A percentile compares a stretch with the other conserved stretches of the same genome.
Conservation (phyloP, 2,329 filamentous ascomycete species). For the Fusarium succisae region DNA sequence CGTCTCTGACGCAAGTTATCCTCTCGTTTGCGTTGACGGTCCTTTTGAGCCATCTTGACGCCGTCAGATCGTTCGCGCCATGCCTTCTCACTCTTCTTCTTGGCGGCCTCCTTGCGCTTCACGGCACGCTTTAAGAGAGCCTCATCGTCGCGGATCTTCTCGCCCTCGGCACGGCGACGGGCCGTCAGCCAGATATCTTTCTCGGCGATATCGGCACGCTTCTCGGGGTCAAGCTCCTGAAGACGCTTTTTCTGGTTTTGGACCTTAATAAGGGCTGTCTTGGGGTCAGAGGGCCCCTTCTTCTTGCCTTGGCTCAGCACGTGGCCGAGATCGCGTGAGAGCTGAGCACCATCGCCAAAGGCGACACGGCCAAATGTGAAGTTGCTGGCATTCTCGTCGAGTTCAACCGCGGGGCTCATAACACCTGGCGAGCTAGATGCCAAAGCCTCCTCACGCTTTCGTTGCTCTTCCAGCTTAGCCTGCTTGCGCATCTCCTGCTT, state of each 20-base stretch:
- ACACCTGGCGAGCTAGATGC: slow-evolving; percentile 70
- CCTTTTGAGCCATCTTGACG: slow-evolving; percentile 78
- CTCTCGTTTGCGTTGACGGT: slow-evolving; percentile 83
- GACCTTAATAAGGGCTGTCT: slow-evolving; percentile 84
- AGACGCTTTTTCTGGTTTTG: slow-evolving; percentile 88
- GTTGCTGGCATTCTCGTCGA: slow-evolving; percentile 66
- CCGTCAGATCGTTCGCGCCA: slow-evolving; percentile 80
- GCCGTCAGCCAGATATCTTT: slow-evolving; percentile 96
- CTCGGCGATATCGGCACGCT: slow-evolving; percentile 86
- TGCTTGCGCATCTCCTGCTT: slow-evolving; percentile 86
- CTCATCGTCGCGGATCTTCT: slow-evolving; percentile 88
- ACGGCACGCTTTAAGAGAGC: slow-evolving; percentile 90
- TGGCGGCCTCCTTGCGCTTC: slow-evolving; percentile 89
- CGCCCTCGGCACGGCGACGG: slow-evolving; percentile 86
- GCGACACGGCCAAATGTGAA: slow-evolving; percentile 93
- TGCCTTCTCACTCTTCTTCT: slow-evolving; percentile 91
- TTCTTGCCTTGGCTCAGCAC: slow-evolving; percentile 66
- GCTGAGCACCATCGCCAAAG: slow-evolving; percentile 84
- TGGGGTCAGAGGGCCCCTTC: slow-evolving; percentile 85
- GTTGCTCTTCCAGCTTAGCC: slow-evolving; percentile 82
- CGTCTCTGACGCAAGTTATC: slow-evolving; percentile 78
- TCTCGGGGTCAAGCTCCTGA: slow-evolving; percentile 77
- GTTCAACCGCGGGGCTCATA: slow-evolving; percentile 64
- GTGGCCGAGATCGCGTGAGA: slow-evolving; percentile 77
- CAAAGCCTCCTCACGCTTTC: slow-evolving; percentile 69